phyloP scores from a whole-genome alignment of 1,139 yeast genomes.

The Casaregolazyma lundiana region DNA sequence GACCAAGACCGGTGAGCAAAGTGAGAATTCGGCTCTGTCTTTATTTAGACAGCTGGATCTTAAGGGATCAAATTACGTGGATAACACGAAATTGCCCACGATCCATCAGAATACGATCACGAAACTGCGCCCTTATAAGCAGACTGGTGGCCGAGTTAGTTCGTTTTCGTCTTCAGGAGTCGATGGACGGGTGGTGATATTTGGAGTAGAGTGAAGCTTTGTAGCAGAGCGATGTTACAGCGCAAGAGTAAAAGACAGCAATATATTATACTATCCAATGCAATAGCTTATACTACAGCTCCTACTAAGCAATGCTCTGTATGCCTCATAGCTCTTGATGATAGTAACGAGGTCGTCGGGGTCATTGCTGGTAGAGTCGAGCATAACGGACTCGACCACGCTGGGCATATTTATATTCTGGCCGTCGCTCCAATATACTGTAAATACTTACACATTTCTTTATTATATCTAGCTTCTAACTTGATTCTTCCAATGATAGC shows the following conservation, averaged over 20 bases:
- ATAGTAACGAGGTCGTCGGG: not conserved
- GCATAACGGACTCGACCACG: not conserved
- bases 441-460: too few relatives aligned
- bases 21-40: constrained; percentile 80
- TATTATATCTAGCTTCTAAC: too few relatives aligned
- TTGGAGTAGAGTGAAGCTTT: constrained; percentile 17
- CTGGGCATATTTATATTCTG: constrained; percentile 19
- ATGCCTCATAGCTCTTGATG: constrained; percentile 15
- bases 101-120: constrained; percentile 91
- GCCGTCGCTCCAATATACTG: constrained; percentile 18
- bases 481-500: too few relatives aligned
- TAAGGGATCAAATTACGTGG: constrained; percentile 65
- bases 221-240: not conserved
- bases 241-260: too few relatives aligned
- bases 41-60: constrained; percentile 95
- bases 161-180: constrained; percentile 71
- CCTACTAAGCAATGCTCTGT: too few relatives aligned
- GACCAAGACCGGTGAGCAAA: constrained; percentile 46
- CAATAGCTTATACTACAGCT: too few relatives aligned
- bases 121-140: constrained; percentile 49
- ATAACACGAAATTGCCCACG: constrained; percentile 56
- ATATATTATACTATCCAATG: too few relatives aligned
- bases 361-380: not conserved
- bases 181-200: constrained; percentile 86
- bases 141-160: constrained; percentile 40